Conservation (phyloP, 768 basidiomycete genomes). For the Baorangia bicolor region DNA sequence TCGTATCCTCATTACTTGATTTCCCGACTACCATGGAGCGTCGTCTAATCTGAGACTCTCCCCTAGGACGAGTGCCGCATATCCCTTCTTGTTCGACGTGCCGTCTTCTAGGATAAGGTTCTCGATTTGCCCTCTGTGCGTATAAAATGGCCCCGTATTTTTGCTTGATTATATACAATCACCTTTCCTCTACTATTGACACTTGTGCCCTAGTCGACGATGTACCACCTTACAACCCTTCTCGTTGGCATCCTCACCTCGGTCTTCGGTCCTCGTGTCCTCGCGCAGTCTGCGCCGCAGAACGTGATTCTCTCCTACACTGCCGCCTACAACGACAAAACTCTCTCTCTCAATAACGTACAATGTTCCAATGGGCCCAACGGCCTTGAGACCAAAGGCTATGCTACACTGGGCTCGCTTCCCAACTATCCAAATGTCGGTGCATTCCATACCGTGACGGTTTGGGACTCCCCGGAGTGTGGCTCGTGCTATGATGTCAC, state of each 20-base stretch:
- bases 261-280: conserved; percentile 13
- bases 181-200: background rate
- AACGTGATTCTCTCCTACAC: conserved; percentile 41
- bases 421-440: conserved; percentile 39
- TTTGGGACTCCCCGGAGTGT: conserved; percentile 25
- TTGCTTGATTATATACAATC: background rate
- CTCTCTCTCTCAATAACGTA: conserved; percentile 28
- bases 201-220: conserved; percentile 10
- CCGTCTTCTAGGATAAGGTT: background rate
- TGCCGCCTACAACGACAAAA: conserved; percentile 32
- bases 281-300: conserved; percentile 20
- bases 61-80: background rate
- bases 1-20: background rate
- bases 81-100: background rate
- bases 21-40: background rate
- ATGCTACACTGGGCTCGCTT: conserved; percentile 38
- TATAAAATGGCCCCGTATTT: conserved; percentile 18
- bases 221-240: conserved; percentile 25
- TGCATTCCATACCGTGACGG: conserved; percentile 23
- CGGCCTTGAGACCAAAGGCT: conserved; percentile 36
- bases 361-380: conserved; percentile 40
- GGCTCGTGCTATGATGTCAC: conserved; percentile 33
- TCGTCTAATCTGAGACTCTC: background rate
- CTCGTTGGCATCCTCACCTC: conserved; percentile 14
- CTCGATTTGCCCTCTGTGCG: background rate